These are phyloP conservation scores for Candida maris DNA, from an alignment of 805 yeast species.

Conservation along the genomic window DNA sequence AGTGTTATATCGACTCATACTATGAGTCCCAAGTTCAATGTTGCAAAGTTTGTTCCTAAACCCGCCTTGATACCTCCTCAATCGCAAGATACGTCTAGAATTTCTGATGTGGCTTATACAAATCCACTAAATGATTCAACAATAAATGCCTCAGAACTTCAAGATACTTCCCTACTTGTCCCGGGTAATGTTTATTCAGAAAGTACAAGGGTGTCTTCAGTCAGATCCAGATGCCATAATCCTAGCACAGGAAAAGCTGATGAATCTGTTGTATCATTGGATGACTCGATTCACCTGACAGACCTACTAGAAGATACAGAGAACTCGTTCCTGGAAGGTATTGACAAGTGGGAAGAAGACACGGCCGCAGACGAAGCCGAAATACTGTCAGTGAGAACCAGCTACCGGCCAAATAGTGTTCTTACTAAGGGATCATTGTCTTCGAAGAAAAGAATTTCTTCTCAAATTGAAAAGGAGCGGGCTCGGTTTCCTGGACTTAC, in stretches of 20 bases:
- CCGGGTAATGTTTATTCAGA: neutral
- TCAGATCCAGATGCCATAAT: neutral
- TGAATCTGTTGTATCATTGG: slow-evolving; percentile 1
- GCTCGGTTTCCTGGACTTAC: slow-evolving; percentile 20
- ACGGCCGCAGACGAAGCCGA: slow-evolving; percentile 7
- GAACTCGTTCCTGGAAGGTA: slow-evolving; percentile 40
- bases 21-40: slow-evolving; percentile 2
- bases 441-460: slow-evolving; percentile 11
- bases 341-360: slow-evolving; percentile 33
- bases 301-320: slow-evolving; percentile 37
- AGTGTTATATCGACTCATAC: slow-evolving; percentile 15
- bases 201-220: neutral
- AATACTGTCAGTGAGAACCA: slow-evolving; percentile 1
- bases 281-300: slow-evolving; percentile 18
- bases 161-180: neutral
- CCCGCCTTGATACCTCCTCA: slow-evolving; percentile 2
- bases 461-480: slow-evolving; percentile 12
- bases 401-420: slow-evolving; percentile 12
- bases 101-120: slow-evolving; percentile 13
- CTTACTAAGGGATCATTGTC: slow-evolving; percentile 30
- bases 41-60: slow-evolving; percentile 4
- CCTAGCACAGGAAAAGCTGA: neutral
- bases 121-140: slow-evolving; percentile 24
- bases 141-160: slow-evolving; percentile 6
- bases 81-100: slow-evolving; percentile 1